Evolutionary conservation across 768 basidiomycete species (phyloP).

Genomic region (Dentipellis sp.): DNA sequence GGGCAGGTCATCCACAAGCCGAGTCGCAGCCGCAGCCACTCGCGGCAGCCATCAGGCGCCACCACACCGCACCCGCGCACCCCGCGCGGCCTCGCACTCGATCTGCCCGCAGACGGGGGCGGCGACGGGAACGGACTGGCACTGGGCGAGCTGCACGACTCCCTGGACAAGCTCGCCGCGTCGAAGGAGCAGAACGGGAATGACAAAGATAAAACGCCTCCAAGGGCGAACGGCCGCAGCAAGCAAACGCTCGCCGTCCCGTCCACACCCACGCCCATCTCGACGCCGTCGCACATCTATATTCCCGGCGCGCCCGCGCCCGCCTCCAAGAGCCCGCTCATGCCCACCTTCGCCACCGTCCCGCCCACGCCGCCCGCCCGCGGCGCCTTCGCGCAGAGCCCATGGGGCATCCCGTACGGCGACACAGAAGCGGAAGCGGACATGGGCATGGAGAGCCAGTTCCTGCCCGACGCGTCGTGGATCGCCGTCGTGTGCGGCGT

Average conservation of each 20-base stretch:
- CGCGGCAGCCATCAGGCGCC: conserved; percentile 8
- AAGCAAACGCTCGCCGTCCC: not conserved
- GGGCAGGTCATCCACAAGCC: conserved; percentile 65
- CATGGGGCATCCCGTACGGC: conserved; percentile 14
- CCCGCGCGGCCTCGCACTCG: not conserved
- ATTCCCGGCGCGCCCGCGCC: conserved; percentile 29
- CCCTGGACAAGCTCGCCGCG: conserved; percentile 3
- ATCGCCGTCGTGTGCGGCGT: conserved; percentile 76
- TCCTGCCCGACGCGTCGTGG: conserved; percentile 65
- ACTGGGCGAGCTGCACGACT: conserved; percentile 3
- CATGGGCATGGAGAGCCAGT: conserved; percentile 13
- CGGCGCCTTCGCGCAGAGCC: not conserved
- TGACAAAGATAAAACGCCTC: too few species aligned
- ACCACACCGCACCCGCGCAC: not conserved
- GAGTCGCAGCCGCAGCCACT: conserved; percentile 25
- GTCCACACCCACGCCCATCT: conserved; percentile 23
- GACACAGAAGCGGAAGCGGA: conserved; percentile 10
- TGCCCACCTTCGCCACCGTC: conserved; percentile 20
- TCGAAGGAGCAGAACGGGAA: not conserved
- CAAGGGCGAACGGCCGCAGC: not conserved
- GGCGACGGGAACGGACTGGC: not conserved
- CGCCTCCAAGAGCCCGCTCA: conserved; percentile 5
- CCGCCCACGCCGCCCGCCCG: conserved; percentile 17
- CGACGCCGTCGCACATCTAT: conserved; percentile 37
- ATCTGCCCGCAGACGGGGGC: not conserved